Percentiles rank a stretch among this genome's conserved stretches.
These are phyloP conservation scores for Leishmania gerbilli DNA, from an alignment of 208 protist genomes.

Conservation along the genomic window DNA sequence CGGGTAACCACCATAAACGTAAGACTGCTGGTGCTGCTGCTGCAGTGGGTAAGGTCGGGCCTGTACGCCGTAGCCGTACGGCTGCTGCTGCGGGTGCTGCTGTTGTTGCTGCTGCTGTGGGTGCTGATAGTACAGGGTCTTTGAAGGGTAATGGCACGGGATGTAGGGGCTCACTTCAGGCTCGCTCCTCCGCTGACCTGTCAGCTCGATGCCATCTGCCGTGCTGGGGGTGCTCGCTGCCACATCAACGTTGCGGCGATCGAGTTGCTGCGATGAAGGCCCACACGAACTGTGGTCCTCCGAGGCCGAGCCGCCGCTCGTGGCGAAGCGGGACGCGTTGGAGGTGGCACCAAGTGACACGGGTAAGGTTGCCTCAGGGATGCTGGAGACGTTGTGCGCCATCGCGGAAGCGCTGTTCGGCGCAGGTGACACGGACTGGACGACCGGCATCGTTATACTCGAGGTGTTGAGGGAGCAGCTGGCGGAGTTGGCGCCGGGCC, in stretches of 20 bases:
- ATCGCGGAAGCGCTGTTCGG: neutral
- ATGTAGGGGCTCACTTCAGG: neutral
- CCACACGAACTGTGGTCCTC: slow-evolving; percentile 2
- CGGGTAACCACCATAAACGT: slow-evolving; percentile 2
- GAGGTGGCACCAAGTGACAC: neutral
- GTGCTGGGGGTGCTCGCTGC: neutral
- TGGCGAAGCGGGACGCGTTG: neutral
- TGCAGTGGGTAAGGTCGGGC: neutral
- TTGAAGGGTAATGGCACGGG: neutral
- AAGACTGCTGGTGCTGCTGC: slow-evolving; percentile 1
- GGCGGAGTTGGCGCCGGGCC: slow-evolving; percentile 17
- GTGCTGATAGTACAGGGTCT: slow-evolving; percentile 4
- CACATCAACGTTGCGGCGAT: neutral
- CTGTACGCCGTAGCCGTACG: neutral
- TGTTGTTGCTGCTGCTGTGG: slow-evolving; percentile 13
- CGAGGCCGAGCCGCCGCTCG: slow-evolving; percentile 5
- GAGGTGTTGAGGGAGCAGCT: slow-evolving; percentile 29
- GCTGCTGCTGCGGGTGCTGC: slow-evolving; percentile 13
- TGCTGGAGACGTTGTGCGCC: neutral
- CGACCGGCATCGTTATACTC: slow-evolving; percentile 5
- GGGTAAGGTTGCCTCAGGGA: neutral
- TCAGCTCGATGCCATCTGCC: neutral
- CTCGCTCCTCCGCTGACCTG: neutral
- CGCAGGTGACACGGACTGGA: slow-evolving; percentile 9
- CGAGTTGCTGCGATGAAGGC: neutral